A percentile compares a stretch with the other conserved stretches of the same genome.
Evolutionary conservation across 257 asterid species (phyloP).

Genomic region (Ocimum tenuiflorum): DNA sequence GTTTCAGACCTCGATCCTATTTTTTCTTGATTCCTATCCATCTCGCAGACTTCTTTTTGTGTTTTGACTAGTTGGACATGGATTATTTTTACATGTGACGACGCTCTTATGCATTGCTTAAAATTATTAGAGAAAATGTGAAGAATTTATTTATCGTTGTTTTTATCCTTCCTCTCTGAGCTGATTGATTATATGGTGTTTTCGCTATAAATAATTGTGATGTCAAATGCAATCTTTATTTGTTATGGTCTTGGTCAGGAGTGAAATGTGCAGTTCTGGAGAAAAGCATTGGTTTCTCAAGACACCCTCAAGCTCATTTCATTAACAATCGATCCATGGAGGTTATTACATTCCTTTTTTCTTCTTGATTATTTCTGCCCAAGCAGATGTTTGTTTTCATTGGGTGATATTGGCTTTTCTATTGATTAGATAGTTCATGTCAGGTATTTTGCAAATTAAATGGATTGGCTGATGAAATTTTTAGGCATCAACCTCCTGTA

Average conservation of each 20-base stretch:
- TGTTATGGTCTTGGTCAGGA: constrained; percentile 35
- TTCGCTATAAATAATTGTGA: constrained; percentile 1
- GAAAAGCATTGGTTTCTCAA: constrained; percentile 56
- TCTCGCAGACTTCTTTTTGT: too few species aligned
- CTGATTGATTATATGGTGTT: background rate
- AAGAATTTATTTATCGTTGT: background rate
- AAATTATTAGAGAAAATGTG: background rate
- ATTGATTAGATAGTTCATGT: constrained; percentile 33
- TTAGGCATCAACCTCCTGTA: constrained; percentile 75
- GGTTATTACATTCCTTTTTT: constrained; percentile 34
- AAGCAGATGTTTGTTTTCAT: background rate
- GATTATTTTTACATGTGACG: background rate
- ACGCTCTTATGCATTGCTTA: background rate
- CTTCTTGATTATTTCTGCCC: background rate
- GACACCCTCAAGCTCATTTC: constrained; percentile 96
- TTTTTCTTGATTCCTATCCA: background rate
- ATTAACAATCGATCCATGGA: constrained; percentile 90
- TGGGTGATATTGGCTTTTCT: constrained; percentile 23
- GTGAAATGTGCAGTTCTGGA: constrained; percentile 77
- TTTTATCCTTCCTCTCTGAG: background rate
- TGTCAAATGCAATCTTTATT: background rate
- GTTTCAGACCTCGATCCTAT: background rate
- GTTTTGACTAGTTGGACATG: background rate
- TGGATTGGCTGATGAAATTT: constrained; percentile 76
- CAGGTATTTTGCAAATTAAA: constrained; percentile 77